Percentiles rank a stretch among this genome's conserved stretches.
Evolutionary conservation across 306 rosid species (phyloP).

Genomic region (Casuarina equisetifolia): DNA sequence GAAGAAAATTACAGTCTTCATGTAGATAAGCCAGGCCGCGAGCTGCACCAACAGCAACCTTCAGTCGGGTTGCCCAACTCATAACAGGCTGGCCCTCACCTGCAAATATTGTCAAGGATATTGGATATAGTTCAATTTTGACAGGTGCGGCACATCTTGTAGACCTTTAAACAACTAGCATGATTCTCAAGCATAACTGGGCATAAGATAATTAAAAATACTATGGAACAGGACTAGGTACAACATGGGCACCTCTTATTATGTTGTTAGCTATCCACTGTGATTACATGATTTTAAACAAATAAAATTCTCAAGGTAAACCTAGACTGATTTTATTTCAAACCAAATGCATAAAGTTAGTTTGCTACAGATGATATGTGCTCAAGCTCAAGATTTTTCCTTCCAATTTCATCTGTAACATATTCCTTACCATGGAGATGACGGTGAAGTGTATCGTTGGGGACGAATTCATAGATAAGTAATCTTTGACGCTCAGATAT

Average conservation of each 20-base stretch:
- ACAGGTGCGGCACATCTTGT: conserved; percentile 1
- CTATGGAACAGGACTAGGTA: neutral
- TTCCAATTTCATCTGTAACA: conserved; percentile 23
- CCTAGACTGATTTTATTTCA: conserved; percentile 7
- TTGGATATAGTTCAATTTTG: conserved; percentile 5
- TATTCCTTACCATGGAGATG: conserved; percentile 89
- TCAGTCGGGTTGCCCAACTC: conserved; percentile 84
- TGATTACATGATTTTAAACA: neutral
- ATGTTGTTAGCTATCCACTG: neutral
- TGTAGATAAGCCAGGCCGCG: conserved; percentile 96
- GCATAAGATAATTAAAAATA: conserved; percentile 1
- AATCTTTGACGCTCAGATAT: conserved; percentile 84
- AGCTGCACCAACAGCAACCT: conserved; percentile 93
- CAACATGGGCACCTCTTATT: conserved; percentile 1
- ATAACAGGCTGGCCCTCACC: conserved; percentile 57
- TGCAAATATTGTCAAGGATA: conserved; percentile 32
- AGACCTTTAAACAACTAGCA: conserved; percentile 20
- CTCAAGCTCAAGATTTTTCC: neutral
- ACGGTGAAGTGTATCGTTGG: conserved; percentile 80
- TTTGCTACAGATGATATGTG: neutral
- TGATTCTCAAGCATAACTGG: neutral
- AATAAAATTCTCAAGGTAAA: neutral
- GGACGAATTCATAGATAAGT: conserved; percentile 84
- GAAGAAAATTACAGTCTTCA: conserved; percentile 80
- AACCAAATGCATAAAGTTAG: neutral